Evolutionary conservation across 805 yeast genomes (phyloP), one percentile per base, ranked within the genome.

Genomic region (Cyberlindnera saturnus): DNA sequence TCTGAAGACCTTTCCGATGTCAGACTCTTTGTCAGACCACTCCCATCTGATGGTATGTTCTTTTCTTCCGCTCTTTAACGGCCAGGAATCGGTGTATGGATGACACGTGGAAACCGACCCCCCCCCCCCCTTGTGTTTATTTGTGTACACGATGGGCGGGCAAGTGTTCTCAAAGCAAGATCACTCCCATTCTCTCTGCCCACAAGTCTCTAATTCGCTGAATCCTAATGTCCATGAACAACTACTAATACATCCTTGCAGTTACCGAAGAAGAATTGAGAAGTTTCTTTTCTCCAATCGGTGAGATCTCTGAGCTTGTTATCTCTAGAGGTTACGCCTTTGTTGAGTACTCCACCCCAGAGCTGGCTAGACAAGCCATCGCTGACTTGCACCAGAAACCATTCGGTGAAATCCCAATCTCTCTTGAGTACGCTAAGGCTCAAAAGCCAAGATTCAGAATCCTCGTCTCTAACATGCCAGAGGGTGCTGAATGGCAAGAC

Each of bases 271-370:
- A 81, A 48, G 86, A 82, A 56, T 66, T 85, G 43, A 82, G 81
- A 65, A 86, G 77, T 46, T 79, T 79, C 60, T 84, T 85, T 60
- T 62, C 79, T 17, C 74, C 78, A 44, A 73, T 73, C 47, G 95
- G 91, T 53, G 75, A 83, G 39, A 67, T 85, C 55, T 70, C 73
- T 48, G 88, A 82, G 58, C 78, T 82, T 41, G 80, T 80, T 61
- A 65, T 84, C 53, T 73, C 82, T 74, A 82, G 84, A 56, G 96
- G 96, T 35, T 86, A 81, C 59, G 97, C 95, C 20, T 90, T 87
- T 62, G 85, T 91, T 47, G 95, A 90, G 63, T 93, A 79, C 57
- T 88, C 79, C 61, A 76, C 72, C 45, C 74, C 81, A 45, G 93
- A 81, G 39, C 71, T 75, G 44, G 96, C 91, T 49, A 65, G 74